Evolutionary conservation across 108 stramenopile species (phyloP), one percentile per base, ranked within the genome.

Genomic region (Skeletonema tropicum): DNA sequence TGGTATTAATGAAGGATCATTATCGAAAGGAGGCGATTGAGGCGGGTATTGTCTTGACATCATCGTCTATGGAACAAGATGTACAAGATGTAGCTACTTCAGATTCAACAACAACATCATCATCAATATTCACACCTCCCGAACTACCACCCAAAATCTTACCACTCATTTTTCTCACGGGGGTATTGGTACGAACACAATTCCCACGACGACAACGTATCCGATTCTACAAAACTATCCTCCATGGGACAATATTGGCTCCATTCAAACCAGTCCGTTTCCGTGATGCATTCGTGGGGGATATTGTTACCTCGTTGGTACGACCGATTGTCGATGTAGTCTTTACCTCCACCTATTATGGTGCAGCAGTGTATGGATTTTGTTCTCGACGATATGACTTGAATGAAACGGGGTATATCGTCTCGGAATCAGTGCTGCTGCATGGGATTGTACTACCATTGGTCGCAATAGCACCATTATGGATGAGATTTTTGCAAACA

Each of bases 211-310:
- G 83, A 59, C 71, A 83, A 72, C 77, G 94, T 11, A 45, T 72
- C 13, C 79, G 94, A 45, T 95, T 95, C 75, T 95, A 88, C 90
- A 77, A 77, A 41, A 91, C 88, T 1, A 45, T 83, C 13, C 65
- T 95, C 35, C 87, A 88, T 57, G 90, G 84, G 35, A 88, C 90
- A 15, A 79, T 86, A 42, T 77, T 83, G 30, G 89, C 89, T 6
- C 90, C 90, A 1, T 84, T 91, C 35, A 77, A 86, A 66, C 66
- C 52, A 5, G 88, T 91, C 2, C 74, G 79, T 14, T 93, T 94
- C 64, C 84, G 95, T 3, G 95, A 96, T 78, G 89, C 79, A 2
- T 92, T 93, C 61, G 80, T 96, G 32, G 95, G 92, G 3, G 95
- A 96, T 36, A 82, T 86, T 35, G 29, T 90, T 3, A 96, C 95